Percentiles rank a stretch among this genome's conserved stretches.
phyloP scores from a whole-genome alignment of 2,329 filamentous ascomycete genomes.

The Diaporthe aspalathi region DNA sequence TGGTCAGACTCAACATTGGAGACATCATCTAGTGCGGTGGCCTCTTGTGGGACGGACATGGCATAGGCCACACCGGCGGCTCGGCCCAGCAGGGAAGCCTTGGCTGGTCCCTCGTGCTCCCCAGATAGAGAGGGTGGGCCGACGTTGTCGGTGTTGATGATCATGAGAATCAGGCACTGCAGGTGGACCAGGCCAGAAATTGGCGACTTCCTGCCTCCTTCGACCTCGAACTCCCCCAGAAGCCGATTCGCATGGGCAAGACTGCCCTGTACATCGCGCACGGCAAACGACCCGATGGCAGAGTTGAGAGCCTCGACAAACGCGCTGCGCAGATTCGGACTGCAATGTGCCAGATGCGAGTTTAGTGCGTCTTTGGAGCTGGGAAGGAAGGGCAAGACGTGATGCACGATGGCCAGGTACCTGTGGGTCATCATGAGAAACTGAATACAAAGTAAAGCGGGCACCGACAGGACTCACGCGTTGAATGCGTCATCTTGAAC shows the following conservation, averaged over 20 bases:
- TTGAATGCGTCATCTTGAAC: slow-evolving; percentile 60
- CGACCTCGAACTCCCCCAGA: slow-evolving; percentile 64
- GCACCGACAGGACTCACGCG: slow-evolving; percentile 51
- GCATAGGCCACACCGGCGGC: slow-evolving; percentile 75
- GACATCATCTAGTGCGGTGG: slow-evolving; percentile 54
- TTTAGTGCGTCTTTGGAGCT: slow-evolving; percentile 66
- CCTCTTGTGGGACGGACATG: slow-evolving; percentile 61
- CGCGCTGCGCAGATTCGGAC: slow-evolving; percentile 68
- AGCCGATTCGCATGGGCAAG: slow-evolving; percentile 59
- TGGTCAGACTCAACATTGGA: slow-evolving; percentile 70
- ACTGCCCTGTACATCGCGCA: slow-evolving; percentile 51
- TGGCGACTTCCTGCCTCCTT: slow-evolving; percentile 51
- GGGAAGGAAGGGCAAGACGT: slow-evolving; percentile 74
- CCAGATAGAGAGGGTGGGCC: slow-evolving; percentile 55
- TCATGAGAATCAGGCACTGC: slow-evolving; percentile 74
- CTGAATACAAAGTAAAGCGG: no score
- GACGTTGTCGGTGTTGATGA: slow-evolving; percentile 72
- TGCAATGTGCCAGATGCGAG: slow-evolving; percentile 66
- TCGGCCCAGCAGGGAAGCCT: slow-evolving; percentile 69
- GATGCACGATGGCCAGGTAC: slow-evolving; percentile 74
- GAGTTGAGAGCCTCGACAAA: slow-evolving; percentile 73
- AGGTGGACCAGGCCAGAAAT: slow-evolving; percentile 68
- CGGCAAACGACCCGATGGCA: slow-evolving; percentile 65
- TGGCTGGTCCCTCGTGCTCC: slow-evolving; percentile 59
- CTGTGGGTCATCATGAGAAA: slow-evolving; percentile 48